A percentile compares a stretch with the other conserved stretches of the same genome.
These are phyloP conservation scores for Botryotinia calthae DNA, from an alignment of 2,329 filamentous ascomycete genomes.

Conservation along the genomic window DNA sequence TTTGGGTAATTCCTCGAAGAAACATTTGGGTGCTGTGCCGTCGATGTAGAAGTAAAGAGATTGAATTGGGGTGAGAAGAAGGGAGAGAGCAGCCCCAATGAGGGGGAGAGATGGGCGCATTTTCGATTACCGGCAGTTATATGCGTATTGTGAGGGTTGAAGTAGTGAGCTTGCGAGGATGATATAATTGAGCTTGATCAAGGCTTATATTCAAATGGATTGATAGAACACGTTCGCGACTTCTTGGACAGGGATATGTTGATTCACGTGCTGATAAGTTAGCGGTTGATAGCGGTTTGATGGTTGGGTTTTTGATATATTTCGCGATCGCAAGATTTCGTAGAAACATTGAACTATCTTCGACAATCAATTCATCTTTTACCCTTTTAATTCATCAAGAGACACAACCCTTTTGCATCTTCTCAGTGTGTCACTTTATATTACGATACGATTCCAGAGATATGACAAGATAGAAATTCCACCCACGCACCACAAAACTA, in stretches of 20 bases:
- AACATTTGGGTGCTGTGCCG: conserved; percentile 82
- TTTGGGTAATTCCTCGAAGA: conserved; percentile 97
- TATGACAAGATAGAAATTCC: not conserved
- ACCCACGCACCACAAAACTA: not conserved
- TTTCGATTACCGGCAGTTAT: conserved; percentile 18
- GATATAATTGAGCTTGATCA: not conserved
- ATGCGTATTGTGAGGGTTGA: not conserved
- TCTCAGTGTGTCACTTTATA: not conserved
- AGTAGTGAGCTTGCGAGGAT: not conserved
- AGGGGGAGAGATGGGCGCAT: conserved; percentile 65
- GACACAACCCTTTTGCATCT: not conserved
- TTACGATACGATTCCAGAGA: conserved; percentile 2
- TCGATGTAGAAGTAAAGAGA: conserved; percentile 97
- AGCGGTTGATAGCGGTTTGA: not conserved
- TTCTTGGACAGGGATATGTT: conserved; percentile 7
- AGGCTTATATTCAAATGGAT: conserved; percentile 4
- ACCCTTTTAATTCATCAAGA: conserved; percentile 5
- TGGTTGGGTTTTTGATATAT: conserved; percentile 2
- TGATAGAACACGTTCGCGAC: conserved; percentile 23
- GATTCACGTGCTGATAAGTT: conserved; percentile 18
- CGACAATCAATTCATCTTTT: conserved; percentile 2
- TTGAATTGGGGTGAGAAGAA: conserved; percentile 61
- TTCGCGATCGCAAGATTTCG: conserved; percentile 7
- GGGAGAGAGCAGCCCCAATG: conserved; percentile 55
- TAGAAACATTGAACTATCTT: not conserved